A percentile compares a stretch with the other conserved stretches of the same genome.
phyloP scores from a whole-genome alignment of 202 grass and related monocot species.

The Digitaria exilis region DNA sequence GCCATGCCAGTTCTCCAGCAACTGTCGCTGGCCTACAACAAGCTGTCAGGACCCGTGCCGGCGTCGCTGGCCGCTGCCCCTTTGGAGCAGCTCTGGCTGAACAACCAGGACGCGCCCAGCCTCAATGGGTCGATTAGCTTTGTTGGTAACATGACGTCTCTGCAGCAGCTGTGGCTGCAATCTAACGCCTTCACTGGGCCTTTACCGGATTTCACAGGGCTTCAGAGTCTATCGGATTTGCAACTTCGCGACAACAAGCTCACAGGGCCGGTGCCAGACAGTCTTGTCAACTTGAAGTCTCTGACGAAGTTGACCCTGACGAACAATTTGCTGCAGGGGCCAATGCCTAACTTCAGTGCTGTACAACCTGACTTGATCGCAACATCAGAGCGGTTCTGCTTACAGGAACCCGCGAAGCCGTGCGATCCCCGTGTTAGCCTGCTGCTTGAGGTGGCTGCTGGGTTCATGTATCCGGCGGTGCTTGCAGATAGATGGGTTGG shows the following conservation, averaged over 20 bases:
- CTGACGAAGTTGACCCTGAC: conserved; percentile 56
- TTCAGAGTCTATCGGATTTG: conserved; percentile 56
- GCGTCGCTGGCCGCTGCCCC: conserved; percentile 26
- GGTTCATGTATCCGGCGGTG: conserved; percentile 60
- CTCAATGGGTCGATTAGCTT: conserved; percentile 59
- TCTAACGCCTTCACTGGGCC: conserved; percentile 74
- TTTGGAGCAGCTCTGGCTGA: conserved; percentile 81
- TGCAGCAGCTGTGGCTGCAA: conserved; percentile 69
- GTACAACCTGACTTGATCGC: conserved; percentile 28
- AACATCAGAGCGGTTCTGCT: conserved; percentile 54
- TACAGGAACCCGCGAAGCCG: conserved; percentile 23
- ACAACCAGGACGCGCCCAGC: conserved; percentile 23
- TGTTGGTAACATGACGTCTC: conserved; percentile 56
- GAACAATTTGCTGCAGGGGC: conserved; percentile 89
- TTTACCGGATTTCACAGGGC: conserved; percentile 60
- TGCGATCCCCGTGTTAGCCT: conserved; percentile 75
- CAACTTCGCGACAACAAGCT: conserved; percentile 77
- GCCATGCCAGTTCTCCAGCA: conserved; percentile 31
- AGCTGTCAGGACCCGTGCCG: conserved; percentile 62
- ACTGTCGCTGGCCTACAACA: conserved; percentile 59
- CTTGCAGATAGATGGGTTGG: conserved; percentile 63
- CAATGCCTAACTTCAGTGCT: conserved; percentile 21
- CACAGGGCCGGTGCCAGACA: conserved; percentile 64
- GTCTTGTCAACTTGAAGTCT: conserved; percentile 54
- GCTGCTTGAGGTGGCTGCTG: conserved; percentile 69